Percentiles rank a stretch among this genome's conserved stretches.
Evolutionary conservation across 2,329 filamentous ascomycete genomes (phyloP).

Genomic region (Diplodia seriata): DNA sequence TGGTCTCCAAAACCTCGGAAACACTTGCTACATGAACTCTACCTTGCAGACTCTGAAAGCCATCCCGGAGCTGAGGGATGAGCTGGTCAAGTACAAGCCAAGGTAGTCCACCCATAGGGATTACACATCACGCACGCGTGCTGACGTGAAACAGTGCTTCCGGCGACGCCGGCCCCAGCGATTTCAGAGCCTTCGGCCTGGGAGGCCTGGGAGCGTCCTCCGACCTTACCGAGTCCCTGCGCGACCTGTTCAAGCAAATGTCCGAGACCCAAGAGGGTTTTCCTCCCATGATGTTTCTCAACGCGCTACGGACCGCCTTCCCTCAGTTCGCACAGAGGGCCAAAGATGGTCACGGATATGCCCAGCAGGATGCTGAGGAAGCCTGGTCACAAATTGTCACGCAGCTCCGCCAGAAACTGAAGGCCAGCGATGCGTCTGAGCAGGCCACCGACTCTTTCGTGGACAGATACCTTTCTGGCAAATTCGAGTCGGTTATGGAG

Average conservation of each 20-base stretch:
- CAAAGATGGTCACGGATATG: slow-evolving; percentile 81
- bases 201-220: slow-evolving; percentile 65
- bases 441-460: slow-evolving; percentile 70
- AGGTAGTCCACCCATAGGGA: slow-evolving; percentile 41
- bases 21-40: slow-evolving; percentile 98
- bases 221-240: slow-evolving; percentile 78
- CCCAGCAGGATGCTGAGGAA: slow-evolving; percentile 99
- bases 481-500: slow-evolving; percentile 77
- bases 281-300: slow-evolving; percentile 81
- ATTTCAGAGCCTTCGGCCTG: slow-evolving; percentile 60
- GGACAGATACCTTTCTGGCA: slow-evolving; percentile 87
- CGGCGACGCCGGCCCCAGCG: slow-evolving; percentile 43
- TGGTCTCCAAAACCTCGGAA: slow-evolving; percentile 89
- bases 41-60: slow-evolving; percentile 89
- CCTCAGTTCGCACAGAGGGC: slow-evolving; percentile 93
- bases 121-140: neutral
- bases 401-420: slow-evolving; percentile 79
- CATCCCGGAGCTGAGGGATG: slow-evolving; percentile 88
- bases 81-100: slow-evolving; percentile 69
- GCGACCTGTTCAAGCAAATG: slow-evolving; percentile 89
- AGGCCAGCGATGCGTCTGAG: slow-evolving; percentile 57
- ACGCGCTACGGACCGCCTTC: slow-evolving; percentile 76
- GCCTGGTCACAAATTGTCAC: slow-evolving; percentile 96
- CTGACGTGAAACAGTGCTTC: slow-evolving; percentile 33
- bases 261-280: slow-evolving; percentile 86